Evolutionary conservation across 148 eudicot species (phyloP).

Genomic region (Vaccinium macrocarpon): DNA sequence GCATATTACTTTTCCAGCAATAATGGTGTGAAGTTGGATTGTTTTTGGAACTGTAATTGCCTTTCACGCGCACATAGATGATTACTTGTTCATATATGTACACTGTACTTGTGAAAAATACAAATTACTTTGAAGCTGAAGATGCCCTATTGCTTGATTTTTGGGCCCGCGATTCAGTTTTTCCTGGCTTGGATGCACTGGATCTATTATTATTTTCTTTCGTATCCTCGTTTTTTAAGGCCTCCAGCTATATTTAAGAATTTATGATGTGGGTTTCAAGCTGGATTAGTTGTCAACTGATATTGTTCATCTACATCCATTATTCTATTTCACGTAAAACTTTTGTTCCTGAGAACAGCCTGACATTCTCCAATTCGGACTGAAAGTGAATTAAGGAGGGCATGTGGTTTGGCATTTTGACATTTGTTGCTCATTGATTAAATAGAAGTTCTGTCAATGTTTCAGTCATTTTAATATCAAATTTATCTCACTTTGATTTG

Average conservation of each 20-base stretch:
- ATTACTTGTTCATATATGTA: not conserved
- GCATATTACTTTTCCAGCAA: not conserved
- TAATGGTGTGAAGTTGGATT: not conserved
- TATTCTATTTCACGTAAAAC: not conserved
- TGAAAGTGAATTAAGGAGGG: not conserved
- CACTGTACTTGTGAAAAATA: not conserved
- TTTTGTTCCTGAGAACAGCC: not conserved
- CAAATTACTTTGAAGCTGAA: not conserved
- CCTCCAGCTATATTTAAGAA: not conserved
- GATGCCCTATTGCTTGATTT: not conserved
- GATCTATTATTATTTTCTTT: not conserved
- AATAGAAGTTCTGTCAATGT: not conserved
- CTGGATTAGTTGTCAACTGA: not conserved
- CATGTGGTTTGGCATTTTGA: not conserved
- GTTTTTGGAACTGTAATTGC: not conserved
- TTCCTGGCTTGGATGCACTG: not conserved
- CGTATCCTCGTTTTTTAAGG: not conserved
- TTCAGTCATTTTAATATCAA: not conserved
- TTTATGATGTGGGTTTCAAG: not conserved
- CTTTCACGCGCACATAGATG: too few species aligned
- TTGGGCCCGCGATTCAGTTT: not conserved
- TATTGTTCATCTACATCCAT: not conserved
- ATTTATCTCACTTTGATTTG: not conserved
- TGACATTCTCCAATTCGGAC: not conserved
- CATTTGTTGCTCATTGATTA: not conserved